Conservation (phyloP, 2,329 filamentous ascomycete species). For the Coleophoma cylindrospora region DNA sequence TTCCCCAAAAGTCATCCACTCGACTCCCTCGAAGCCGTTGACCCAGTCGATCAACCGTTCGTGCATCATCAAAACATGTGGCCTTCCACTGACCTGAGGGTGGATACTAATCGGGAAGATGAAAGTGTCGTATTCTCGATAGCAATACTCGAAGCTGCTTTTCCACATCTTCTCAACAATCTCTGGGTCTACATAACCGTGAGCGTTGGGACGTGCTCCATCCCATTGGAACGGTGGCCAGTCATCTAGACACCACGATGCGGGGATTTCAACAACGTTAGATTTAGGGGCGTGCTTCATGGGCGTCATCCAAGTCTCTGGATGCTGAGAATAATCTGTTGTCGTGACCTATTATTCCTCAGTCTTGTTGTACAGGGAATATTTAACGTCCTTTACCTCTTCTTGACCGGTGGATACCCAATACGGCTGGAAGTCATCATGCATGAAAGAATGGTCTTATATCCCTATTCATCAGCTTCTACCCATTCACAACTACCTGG, state of each 20-base stretch:
- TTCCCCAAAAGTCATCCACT: not conserved
- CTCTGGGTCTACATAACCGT: slow-evolving; percentile 36
- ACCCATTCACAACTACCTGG: no score
- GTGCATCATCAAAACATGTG: slow-evolving; percentile 40
- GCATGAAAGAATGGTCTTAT: slow-evolving; percentile 42
- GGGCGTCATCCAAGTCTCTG: slow-evolving; percentile 10
- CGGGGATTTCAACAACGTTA: slow-evolving; percentile 37
- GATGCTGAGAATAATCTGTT: slow-evolving; percentile 5
- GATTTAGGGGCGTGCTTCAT: slow-evolving; percentile 1
- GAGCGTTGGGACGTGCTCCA: slow-evolving; percentile 15
- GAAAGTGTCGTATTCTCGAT: slow-evolving; percentile 38
- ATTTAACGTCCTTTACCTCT: slow-evolving; percentile 1
- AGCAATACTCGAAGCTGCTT: slow-evolving; percentile 39
- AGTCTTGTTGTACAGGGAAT: no score
- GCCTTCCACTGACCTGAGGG: slow-evolving; percentile 41
- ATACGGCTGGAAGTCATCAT: slow-evolving; percentile 39
- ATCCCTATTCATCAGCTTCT: no score
- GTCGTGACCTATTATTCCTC: not conserved
- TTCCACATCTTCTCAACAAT: slow-evolving; percentile 37
- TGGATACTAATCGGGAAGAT: slow-evolving; percentile 42
- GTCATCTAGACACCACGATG: slow-evolving; percentile 41
- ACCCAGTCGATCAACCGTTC: not conserved
- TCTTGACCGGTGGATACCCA: slow-evolving; percentile 20
- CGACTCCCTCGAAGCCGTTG: not conserved
- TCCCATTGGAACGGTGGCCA: slow-evolving; percentile 37